Conservation (phyloP, 73 alveolate genomes). For the Paramecium sonneborni region DNA sequence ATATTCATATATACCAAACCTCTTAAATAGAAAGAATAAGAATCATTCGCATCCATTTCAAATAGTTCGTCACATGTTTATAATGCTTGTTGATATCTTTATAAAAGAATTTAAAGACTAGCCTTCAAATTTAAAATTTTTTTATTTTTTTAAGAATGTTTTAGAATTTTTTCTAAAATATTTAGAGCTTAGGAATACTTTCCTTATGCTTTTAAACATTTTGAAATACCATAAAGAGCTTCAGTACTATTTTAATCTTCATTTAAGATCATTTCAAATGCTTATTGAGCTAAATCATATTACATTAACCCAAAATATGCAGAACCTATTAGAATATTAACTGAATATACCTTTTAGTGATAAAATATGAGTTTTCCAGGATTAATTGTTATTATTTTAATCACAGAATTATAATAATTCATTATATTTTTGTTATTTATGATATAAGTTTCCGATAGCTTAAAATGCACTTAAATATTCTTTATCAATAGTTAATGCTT, state of each 20-base stretch:
- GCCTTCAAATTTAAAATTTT: background rate
- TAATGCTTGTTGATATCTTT: background rate
- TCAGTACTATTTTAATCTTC: background rate
- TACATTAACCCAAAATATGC: background rate
- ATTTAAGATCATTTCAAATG: background rate
- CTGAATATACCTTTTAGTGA: background rate
- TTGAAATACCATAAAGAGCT: background rate
- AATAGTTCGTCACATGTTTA: background rate
- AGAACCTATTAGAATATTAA: background rate
- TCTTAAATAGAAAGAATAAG: background rate
- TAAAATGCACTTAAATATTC: background rate
- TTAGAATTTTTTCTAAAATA: background rate
- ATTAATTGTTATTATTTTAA: background rate
- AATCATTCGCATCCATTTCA: background rate
- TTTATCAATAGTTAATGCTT: background rate
- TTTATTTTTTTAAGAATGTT: background rate
- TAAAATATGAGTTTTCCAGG: background rate
- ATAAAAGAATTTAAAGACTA: background rate
- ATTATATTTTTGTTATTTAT: background rate
- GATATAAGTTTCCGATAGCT: background rate
- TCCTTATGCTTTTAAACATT: background rate
- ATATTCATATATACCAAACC: background rate
- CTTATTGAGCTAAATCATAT: background rate
- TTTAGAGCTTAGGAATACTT: background rate
- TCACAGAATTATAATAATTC: background rate